Percentiles rank a stretch among this genome's conserved stretches.
phyloP scores from a whole-genome alignment of 1,284 basidiomycete genomes.

The Volvariella volvacea region DNA sequence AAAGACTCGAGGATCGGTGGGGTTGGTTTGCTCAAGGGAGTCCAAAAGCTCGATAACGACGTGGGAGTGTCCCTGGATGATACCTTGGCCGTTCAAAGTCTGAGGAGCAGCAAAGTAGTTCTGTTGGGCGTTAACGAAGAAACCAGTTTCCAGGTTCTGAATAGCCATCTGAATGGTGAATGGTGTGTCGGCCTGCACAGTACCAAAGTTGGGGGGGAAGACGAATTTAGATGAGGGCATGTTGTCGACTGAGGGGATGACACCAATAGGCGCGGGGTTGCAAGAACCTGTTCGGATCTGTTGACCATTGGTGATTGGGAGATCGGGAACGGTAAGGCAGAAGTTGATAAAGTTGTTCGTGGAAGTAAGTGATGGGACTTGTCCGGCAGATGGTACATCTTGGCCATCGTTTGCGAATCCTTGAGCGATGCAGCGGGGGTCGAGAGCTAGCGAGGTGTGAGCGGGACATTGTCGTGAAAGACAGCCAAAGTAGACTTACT shows the following conservation, averaged over 20 bases:
- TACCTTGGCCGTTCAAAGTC: conserved; percentile 48
- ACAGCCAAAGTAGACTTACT: conserved; percentile 22
- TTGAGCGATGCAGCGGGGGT: conserved; percentile 31
- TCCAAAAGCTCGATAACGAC: conserved; percentile 55
- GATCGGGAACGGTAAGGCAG: conserved; percentile 5
- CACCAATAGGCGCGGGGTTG: conserved; percentile 11
- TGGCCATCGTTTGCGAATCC: conserved; percentile 40
- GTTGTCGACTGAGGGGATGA: conserved; percentile 5
- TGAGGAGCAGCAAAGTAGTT: conserved; percentile 57
- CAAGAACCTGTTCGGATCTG: conserved; percentile 9
- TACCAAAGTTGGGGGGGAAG: conserved; percentile 6
- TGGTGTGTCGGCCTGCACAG: conserved; percentile 11
- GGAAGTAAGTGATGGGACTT: conserved; percentile 7
- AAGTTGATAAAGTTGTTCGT: conserved; percentile 9
- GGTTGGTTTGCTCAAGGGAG: conserved; percentile 43
- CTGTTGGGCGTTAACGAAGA: conserved; percentile 44
- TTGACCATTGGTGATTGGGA: conserved; percentile 8
- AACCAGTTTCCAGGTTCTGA: conserved; percentile 37
- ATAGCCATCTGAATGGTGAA: conserved; percentile 46
- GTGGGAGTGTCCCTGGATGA: conserved; percentile 57
- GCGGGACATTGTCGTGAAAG: neutral
- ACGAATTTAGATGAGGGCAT: conserved; percentile 10
- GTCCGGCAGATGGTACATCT: conserved; percentile 12
- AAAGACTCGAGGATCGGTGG: conserved; percentile 52
- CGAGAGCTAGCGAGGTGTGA: conserved; percentile 24